These are phyloP conservation scores for Backusella tuberculispora DNA, from an alignment of 192 early-diverging fungal species.

Conservation along the genomic window DNA sequence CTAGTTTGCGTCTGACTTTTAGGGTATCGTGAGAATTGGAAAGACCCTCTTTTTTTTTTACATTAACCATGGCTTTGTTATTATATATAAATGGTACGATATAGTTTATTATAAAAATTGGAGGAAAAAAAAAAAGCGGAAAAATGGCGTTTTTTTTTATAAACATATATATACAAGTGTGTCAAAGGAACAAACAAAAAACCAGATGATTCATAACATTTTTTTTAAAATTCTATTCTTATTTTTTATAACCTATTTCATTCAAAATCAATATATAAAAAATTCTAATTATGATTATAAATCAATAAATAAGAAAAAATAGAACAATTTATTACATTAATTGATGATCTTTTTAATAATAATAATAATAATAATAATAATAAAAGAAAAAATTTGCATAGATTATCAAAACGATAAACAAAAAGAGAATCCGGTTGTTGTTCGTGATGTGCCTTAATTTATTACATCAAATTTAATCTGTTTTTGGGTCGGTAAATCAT, in stretches of 20 bases:
- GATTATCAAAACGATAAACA: background rate
- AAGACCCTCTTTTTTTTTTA: background rate
- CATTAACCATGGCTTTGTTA: background rate
- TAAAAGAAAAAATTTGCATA: no score
- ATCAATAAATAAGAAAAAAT: no score
- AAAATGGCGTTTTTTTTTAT: constrained; percentile 1
- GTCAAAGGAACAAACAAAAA: constrained; percentile 2
- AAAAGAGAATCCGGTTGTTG: background rate
- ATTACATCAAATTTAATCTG: background rate
- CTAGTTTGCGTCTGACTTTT: no score
- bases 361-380: no score
- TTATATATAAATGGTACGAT: background rate
- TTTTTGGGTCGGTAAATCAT: background rate
- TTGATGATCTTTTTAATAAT: no score
- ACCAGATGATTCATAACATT: background rate
- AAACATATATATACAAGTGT: no score
- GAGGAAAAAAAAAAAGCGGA: background rate
- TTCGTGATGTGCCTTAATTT: background rate
- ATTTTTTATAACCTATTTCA: background rate
- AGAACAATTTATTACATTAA: no score
- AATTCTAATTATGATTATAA: no score
- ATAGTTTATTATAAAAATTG: background rate
- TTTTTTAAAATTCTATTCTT: background rate
- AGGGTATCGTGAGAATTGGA: background rate
- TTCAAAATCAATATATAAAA: background rate